A percentile compares a stretch with the other conserved stretches of the same genome.
These are phyloP conservation scores for Spergularia azorica DNA, from an alignment of 179 eudicot genomes.

Conservation along the genomic window DNA sequence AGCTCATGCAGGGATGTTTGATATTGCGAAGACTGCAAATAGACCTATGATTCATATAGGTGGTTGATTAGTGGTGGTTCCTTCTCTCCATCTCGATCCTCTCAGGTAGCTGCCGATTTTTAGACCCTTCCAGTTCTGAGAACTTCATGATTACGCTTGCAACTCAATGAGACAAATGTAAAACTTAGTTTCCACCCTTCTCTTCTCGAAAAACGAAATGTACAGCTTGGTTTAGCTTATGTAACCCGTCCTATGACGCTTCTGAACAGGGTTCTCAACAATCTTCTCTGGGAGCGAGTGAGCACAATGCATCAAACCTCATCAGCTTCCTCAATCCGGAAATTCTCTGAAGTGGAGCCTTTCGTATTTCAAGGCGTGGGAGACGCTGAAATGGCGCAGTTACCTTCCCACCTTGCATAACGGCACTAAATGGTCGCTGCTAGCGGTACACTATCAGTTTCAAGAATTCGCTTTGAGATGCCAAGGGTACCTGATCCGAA, in stretches of 20 bases:
- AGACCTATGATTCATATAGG: conserved; percentile 99
- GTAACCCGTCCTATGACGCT: not conserved
- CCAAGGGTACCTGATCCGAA: no score
- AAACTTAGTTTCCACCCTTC: not conserved
- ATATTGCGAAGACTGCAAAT: conserved; percentile 85
- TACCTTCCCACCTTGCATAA: no score
- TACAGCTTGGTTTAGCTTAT: not conserved
- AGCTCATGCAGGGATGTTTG: conserved; percentile 98
- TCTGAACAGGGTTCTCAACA: not conserved
- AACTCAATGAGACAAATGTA: not conserved
- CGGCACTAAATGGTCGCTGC: no score
- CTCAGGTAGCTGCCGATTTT: not conserved
- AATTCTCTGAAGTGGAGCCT: not conserved
- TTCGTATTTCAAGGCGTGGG: not conserved
- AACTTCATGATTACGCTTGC: not conserved
- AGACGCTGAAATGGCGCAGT: no score
- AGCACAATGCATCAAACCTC: not conserved
- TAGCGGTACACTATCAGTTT: no score
- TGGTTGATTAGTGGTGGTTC: conserved; percentile 48
- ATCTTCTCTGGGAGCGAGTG: not conserved
- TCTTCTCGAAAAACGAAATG: not conserved
- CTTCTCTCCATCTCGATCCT: not conserved
- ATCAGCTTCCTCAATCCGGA: not conserved
- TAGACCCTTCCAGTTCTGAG: not conserved
- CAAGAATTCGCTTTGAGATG: no score